Conservation (phyloP, 768 basidiomycete genomes). For the Tricholoma furcatifolium region DNA sequence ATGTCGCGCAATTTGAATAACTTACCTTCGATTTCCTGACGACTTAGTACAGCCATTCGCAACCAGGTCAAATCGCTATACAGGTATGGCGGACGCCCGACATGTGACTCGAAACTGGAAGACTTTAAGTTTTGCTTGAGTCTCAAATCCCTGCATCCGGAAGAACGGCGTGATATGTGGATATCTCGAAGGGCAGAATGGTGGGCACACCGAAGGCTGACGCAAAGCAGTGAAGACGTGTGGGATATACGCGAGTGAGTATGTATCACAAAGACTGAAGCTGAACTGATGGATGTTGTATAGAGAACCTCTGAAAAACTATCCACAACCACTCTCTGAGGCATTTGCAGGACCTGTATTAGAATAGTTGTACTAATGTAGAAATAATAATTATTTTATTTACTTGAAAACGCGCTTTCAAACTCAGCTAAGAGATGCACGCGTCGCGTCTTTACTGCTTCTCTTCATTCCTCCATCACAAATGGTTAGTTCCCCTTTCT, state of each 20-base stretch:
- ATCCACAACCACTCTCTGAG: slow-evolving; percentile 38
- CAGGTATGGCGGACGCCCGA: slow-evolving; percentile 71
- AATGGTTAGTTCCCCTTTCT: slow-evolving; percentile 34
- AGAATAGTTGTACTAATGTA: slow-evolving; percentile 5
- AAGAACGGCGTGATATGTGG: slow-evolving; percentile 81
- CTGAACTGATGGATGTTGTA: neutral
- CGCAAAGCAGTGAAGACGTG: slow-evolving; percentile 89
- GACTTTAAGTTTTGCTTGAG: slow-evolving; percentile 97
- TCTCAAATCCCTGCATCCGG: slow-evolving; percentile 73
- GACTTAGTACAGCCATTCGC: slow-evolving; percentile 58
- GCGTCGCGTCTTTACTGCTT: slow-evolving; percentile 40
- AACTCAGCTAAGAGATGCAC: slow-evolving; percentile 38
- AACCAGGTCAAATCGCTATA: slow-evolving; percentile 85
- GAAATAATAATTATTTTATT: neutral
- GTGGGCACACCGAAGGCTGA: slow-evolving; percentile 82
- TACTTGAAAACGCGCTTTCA: slow-evolving; percentile 33
- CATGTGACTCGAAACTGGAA: slow-evolving; percentile 76
- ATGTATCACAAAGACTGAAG: neutral
- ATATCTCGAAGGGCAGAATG: slow-evolving; percentile 85
- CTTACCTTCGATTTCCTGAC: neutral
- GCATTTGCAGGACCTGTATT: slow-evolving; percentile 4
- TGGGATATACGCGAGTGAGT: slow-evolving; percentile 88
- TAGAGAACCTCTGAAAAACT: slow-evolving; percentile 52
- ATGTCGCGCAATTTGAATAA: slow-evolving; percentile 14
- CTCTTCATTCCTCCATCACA: slow-evolving; percentile 13